These are phyloP conservation scores for Colletotrichum liriopes DNA, from an alignment of 2,329 filamentous ascomycete species.

Conservation along the genomic window DNA sequence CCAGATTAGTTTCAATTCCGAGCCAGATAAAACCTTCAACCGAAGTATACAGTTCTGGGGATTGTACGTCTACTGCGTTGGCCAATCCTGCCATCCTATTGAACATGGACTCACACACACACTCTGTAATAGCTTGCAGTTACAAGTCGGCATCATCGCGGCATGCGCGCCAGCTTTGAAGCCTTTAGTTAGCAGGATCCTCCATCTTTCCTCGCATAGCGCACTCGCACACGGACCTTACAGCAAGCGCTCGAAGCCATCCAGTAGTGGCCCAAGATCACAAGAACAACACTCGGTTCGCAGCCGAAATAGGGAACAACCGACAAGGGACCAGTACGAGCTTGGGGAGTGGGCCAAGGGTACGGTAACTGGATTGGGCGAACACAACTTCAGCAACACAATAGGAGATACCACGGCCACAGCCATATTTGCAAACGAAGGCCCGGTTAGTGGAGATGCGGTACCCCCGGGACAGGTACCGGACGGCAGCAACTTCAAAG, in stretches of 20 bases:
- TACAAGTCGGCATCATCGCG: constrained; percentile 57
- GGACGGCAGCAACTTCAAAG: not conserved
- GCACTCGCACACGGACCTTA: not conserved
- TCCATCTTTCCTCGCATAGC: constrained; percentile 45
- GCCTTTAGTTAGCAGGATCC: constrained; percentile 51
- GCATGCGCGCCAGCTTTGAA: constrained; percentile 57
- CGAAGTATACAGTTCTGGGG: constrained; percentile 51
- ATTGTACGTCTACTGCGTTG: constrained; percentile 48
- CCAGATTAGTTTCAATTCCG: constrained; percentile 51
- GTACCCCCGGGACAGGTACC: no score
- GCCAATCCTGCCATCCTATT: not conserved
- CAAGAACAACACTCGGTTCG: not conserved
- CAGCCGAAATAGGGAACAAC: not conserved
- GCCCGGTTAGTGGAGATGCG: not conserved
- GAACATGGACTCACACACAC: constrained; percentile 20
- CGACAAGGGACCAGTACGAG: constrained; percentile 4
- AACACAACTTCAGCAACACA: not conserved
- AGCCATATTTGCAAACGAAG: not conserved
- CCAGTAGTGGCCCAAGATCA: not conserved
- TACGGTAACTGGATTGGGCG: not conserved
- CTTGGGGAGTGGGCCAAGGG: not conserved
- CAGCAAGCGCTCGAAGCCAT: constrained; percentile 7
- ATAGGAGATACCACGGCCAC: constrained; percentile 11
- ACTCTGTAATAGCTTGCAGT: constrained; percentile 53
- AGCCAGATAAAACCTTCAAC: constrained; percentile 52